Percentiles rank a stretch among this genome's conserved stretches.
Evolutionary conservation across 2,329 filamentous ascomycete species (phyloP).

Genomic region (Talaromyces sp.): DNA sequence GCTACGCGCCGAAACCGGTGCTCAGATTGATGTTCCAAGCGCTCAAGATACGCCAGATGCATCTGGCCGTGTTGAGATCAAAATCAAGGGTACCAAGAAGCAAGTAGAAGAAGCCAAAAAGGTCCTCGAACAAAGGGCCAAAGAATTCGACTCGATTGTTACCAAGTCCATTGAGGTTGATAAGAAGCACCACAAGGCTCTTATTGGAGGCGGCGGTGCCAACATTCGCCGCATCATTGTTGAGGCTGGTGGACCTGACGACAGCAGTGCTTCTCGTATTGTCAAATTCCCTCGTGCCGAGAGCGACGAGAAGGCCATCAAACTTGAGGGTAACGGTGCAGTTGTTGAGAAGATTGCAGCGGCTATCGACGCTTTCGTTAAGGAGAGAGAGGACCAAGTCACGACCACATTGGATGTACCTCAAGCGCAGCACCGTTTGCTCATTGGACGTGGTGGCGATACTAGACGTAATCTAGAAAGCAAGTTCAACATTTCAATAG

Average conservation of each 20-base stretch:
- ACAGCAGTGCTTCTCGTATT: slow-evolving; percentile 79
- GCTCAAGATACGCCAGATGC: slow-evolving; percentile 66
- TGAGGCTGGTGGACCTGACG: slow-evolving; percentile 83
- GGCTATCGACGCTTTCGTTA: slow-evolving; percentile 75
- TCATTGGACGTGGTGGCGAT: slow-evolving; percentile 91
- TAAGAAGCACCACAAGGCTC: slow-evolving; percentile 78
- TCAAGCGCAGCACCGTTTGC: slow-evolving; percentile 79
- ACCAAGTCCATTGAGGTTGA: slow-evolving; percentile 84
- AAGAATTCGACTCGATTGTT: slow-evolving; percentile 85
- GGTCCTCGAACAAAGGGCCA: slow-evolving; percentile 78
- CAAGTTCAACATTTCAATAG: slow-evolving; percentile 80
- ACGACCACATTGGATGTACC: slow-evolving; percentile 77
- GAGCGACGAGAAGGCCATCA: slow-evolving; percentile 76
- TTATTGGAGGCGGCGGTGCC: slow-evolving; percentile 83
- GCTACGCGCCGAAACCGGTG: slow-evolving; percentile 77
- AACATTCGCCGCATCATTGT: slow-evolving; percentile 84
- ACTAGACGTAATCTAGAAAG: slow-evolving; percentile 79
- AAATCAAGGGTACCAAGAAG: slow-evolving; percentile 85
- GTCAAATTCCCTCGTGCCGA: slow-evolving; percentile 94
- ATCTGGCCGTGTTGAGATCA: slow-evolving; percentile 74
- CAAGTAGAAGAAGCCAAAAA: slow-evolving; percentile 91
- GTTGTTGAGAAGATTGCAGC: slow-evolving; percentile 86
- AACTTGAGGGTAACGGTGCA: slow-evolving; percentile 76
- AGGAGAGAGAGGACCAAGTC: slow-evolving; percentile 79
- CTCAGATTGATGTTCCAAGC: slow-evolving; percentile 87